These are phyloP conservation scores for Quercus agrifolia DNA, from an alignment of 306 rosid genomes.

Conservation along the genomic window DNA sequence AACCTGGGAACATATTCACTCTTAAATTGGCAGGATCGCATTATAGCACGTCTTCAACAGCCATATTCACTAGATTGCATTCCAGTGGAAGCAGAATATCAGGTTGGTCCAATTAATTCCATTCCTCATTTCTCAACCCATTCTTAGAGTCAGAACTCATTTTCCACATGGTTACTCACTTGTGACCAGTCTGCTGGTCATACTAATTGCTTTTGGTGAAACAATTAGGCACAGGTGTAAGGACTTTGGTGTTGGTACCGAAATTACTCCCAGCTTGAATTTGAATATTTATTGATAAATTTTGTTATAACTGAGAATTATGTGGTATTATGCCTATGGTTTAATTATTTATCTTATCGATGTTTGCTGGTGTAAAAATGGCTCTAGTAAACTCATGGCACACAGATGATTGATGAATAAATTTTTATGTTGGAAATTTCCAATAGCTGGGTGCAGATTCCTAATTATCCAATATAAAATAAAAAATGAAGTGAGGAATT, in stretches of 20 bases:
- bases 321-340: too few species aligned
- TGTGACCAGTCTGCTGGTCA: neutral
- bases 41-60: conserved; percentile 93
- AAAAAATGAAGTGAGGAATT: neutral
- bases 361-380: too few species aligned
- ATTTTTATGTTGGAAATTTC: too few species aligned
- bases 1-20: neutral
- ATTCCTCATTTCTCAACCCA: neutral
- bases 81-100: conserved; percentile 98
- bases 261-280: too few species aligned
- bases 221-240: neutral
- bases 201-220: neutral
- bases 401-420: too few species aligned
- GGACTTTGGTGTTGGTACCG: neutral
- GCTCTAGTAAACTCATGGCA: too few species aligned
- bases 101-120: conserved; percentile 42
- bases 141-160: neutral
- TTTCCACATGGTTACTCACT: neutral
- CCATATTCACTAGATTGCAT: conserved; percentile 97
- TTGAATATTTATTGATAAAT: too few species aligned
- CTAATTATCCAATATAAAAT: too few species aligned
- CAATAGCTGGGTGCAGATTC: too few species aligned
- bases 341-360: too few species aligned
- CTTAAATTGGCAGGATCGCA: conserved; percentile 71
- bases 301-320: too few species aligned